Evolutionary conservation across 108 stramenopile genomes (phyloP).

Genomic region (Pseudonitzschia pungens): DNA sequence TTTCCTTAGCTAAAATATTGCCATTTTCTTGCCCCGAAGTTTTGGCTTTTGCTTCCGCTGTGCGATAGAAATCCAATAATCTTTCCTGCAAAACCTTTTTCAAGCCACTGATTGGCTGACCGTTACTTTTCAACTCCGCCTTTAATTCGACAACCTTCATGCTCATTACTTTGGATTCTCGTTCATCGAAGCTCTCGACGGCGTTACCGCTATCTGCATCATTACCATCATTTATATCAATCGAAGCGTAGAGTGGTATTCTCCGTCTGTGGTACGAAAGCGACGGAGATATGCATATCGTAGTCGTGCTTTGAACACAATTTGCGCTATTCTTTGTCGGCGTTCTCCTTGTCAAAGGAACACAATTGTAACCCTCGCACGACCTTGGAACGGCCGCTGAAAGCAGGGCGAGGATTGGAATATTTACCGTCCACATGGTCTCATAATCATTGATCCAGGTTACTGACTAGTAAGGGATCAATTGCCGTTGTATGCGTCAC

Average conservation of each 20-base stretch:
- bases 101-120: background rate
- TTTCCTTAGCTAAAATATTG: background rate
- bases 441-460: background rate
- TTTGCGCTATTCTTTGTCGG: background rate
- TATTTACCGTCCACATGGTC: background rate
- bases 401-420: background rate
- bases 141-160: conserved; percentile 7
- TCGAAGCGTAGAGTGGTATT: background rate
- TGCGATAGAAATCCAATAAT: background rate
- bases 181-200: background rate
- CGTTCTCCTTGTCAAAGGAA: background rate
- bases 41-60: background rate
- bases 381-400: background rate
- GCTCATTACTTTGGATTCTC: background rate
- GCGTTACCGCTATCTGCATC: background rate
- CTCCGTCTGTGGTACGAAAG: background rate
- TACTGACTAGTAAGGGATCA: background rate
- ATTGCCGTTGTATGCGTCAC: background rate
- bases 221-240: background rate
- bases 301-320: background rate
- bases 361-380: background rate
- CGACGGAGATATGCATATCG: background rate
- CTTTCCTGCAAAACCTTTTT: conserved; percentile 10
- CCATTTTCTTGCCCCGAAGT: background rate
- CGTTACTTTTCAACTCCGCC: background rate